A percentile compares a stretch with the other conserved stretches of the same genome.
phyloP scores from a whole-genome alignment of 1,284 basidiomycete genomes.

The Rhodotorula sp. region DNA sequence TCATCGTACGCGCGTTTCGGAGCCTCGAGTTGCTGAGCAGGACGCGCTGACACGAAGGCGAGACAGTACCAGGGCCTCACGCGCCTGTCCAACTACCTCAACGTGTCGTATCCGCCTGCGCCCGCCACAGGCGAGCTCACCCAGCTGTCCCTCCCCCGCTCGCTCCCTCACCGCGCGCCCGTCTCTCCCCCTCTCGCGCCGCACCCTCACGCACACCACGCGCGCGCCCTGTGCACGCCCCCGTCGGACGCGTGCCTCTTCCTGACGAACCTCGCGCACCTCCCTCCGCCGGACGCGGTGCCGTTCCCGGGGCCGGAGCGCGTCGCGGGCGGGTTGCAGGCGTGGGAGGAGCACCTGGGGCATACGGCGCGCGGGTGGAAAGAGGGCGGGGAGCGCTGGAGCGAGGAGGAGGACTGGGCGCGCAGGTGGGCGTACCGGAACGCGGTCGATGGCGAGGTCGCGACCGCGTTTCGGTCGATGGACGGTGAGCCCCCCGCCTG shows the following conservation, averaged over 20 bases:
- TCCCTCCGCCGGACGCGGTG: conserved; percentile 37
- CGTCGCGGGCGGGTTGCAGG: conserved; percentile 1
- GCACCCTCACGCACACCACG: conserved; percentile 33
- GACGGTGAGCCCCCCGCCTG: conserved; percentile 37
- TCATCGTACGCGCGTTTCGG: conserved; percentile 32
- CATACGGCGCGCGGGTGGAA: conserved; percentile 16
- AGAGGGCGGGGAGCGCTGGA: conserved; percentile 29
- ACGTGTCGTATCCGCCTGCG: neutral
- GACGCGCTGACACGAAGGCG: too few relatives aligned
- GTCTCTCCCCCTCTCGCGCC: conserved; percentile 8
- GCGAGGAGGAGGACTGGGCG: conserved; percentile 39
- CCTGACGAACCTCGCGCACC: conserved; percentile 41
- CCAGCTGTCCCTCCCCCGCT: conserved; percentile 1
- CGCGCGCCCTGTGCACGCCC: conserved; percentile 29
- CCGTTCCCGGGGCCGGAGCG: conserved; percentile 34
- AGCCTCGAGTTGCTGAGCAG: neutral
- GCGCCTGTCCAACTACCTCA: conserved; percentile 13
- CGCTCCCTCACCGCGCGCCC: conserved; percentile 1
- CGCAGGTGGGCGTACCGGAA: conserved; percentile 34
- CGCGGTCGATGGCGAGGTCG: conserved; percentile 42
- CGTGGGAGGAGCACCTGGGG: conserved; percentile 41
- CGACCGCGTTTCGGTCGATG: conserved; percentile 42
- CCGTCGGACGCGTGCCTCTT: conserved; percentile 30
- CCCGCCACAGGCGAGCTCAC: neutral
- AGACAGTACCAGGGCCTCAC: conserved; percentile 19